Conservation (phyloP, 345 rosid species). For the Sisymbrium irio region DNA sequence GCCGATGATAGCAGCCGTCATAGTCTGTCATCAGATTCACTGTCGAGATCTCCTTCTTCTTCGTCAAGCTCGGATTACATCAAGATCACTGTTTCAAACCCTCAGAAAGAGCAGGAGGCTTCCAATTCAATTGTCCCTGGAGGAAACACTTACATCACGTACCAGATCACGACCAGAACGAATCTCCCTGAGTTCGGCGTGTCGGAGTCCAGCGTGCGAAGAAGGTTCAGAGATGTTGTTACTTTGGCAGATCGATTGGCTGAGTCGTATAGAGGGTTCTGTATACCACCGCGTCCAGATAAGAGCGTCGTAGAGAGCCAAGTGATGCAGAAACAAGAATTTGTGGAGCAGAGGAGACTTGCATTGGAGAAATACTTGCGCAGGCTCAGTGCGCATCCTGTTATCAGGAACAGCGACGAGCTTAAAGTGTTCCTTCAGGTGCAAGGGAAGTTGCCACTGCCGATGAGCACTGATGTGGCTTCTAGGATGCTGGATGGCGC, state of each 20-base stretch:
- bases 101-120: conserved; percentile 78
- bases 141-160: conserved; percentile 64
- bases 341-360: conserved; percentile 89
- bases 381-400: conserved; percentile 66
- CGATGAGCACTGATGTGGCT: conserved; percentile 71
- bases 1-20: conserved; percentile 43
- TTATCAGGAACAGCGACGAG: conserved; percentile 80
- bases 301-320: conserved; percentile 94
- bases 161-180: conserved; percentile 77
- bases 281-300: conserved; percentile 88
- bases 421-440: conserved; percentile 74
- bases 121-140: conserved; percentile 80
- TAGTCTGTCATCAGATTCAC: conserved; percentile 41
- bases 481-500: conserved; percentile 96
- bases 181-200: conserved; percentile 65
- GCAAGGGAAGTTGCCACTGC: conserved; percentile 70
- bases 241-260: conserved; percentile 78
- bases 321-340: conserved; percentile 97
- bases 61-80: conserved; percentile 51
- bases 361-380: conserved; percentile 84
- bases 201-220: conserved; percentile 69
- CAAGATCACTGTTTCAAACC: conserved; percentile 80
- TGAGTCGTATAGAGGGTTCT: conserved; percentile 80
- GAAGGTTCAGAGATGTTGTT: conserved; percentile 83
- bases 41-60: conserved; percentile 67